These are phyloP conservation scores for Herpotrichia juniperi DNA, from an alignment of 2,329 filamentous ascomycete genomes.

Conservation along the genomic window DNA sequence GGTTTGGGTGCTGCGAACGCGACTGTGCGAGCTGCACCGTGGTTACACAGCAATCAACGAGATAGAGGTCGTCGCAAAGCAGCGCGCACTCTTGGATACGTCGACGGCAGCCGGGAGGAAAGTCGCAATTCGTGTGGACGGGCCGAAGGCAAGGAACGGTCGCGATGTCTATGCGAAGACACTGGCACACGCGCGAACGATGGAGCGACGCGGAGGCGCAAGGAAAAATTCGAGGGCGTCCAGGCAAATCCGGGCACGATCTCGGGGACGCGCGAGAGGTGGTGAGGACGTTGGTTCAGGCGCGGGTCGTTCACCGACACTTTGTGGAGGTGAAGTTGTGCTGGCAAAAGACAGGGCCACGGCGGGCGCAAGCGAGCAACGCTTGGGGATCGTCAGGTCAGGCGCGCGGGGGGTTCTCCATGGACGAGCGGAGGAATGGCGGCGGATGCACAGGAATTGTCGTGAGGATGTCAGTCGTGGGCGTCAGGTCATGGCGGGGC, in stretches of 20 bases:
- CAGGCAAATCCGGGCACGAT: background rate
- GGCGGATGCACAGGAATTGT: background rate
- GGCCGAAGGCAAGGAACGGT: slow-evolving; percentile 25
- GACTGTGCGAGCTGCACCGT: slow-evolving; percentile 38
- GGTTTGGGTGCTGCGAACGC: slow-evolving; percentile 43
- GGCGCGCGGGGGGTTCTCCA: background rate
- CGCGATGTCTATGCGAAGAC: background rate
- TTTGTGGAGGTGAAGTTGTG: slow-evolving; percentile 1
- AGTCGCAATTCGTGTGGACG: slow-evolving; percentile 16
- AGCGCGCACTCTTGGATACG: slow-evolving; percentile 25
- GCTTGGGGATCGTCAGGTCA: slow-evolving; percentile 7
- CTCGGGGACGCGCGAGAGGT: background rate
- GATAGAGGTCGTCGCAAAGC: slow-evolving; percentile 24
- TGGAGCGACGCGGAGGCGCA: background rate
- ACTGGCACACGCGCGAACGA: background rate
- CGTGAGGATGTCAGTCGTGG: background rate
- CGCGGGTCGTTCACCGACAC: background rate
- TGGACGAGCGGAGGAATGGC: background rate
- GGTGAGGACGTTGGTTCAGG: too few species aligned
- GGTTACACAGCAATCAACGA: slow-evolving; percentile 40
- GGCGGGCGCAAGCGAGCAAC: slow-evolving; percentile 9
- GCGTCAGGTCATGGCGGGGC: slow-evolving; percentile 7
- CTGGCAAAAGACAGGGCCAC: slow-evolving; percentile 1
- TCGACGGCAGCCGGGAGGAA: slow-evolving; percentile 11
- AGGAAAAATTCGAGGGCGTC: background rate